Percentiles rank a stretch among this genome's conserved stretches.
Conservation (phyloP, 2,329 filamentous ascomycete genomes). For the Geosmithia flava region DNA sequence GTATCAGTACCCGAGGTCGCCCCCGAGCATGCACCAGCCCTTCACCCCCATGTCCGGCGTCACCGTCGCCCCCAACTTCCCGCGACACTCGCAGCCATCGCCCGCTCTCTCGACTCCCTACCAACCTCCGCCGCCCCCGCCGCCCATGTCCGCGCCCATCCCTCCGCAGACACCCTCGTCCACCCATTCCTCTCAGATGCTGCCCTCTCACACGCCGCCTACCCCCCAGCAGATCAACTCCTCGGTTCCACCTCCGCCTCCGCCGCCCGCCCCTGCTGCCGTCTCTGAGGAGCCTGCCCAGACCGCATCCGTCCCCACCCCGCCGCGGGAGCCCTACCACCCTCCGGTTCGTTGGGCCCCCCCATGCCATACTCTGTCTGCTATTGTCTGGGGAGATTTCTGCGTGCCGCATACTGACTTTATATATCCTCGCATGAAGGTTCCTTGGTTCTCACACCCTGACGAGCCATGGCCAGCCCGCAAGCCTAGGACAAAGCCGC, state of each 20-base stretch:
- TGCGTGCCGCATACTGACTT: neutral
- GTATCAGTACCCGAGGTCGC: conserved; percentile 37
- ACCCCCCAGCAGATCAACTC: conserved; percentile 26
- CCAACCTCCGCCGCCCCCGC: conserved; percentile 29
- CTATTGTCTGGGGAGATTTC: neutral
- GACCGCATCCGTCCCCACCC: conserved; percentile 1
- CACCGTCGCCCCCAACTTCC: conserved; percentile 31
- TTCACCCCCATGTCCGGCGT: conserved; percentile 40
- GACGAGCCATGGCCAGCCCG: conserved; percentile 35
- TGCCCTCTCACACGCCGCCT: conserved; percentile 32
- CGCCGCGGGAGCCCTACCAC: conserved; percentile 23
- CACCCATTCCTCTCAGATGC: conserved; percentile 30
- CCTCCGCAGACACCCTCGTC: conserved; percentile 40
- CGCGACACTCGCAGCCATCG: conserved; percentile 35
- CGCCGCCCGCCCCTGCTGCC: neutral
- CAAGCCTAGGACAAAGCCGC: conserved; percentile 22
- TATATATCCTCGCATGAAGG: conserved; percentile 17
- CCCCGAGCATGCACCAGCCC: conserved; percentile 34
- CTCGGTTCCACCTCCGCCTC: conserved; percentile 10
- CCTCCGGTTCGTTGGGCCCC: conserved; percentile 35
- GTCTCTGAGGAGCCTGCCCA: neutral
- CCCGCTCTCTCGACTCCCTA: conserved; percentile 44
- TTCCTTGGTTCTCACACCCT: conserved; percentile 45
- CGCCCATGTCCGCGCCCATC: conserved; percentile 15
- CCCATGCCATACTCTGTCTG: no score